A percentile compares a stretch with the other conserved stretches of the same genome.
Evolutionary conservation across 192 early-diverging fungal species (phyloP).

Genomic region (Coemansia sp.): DNA sequence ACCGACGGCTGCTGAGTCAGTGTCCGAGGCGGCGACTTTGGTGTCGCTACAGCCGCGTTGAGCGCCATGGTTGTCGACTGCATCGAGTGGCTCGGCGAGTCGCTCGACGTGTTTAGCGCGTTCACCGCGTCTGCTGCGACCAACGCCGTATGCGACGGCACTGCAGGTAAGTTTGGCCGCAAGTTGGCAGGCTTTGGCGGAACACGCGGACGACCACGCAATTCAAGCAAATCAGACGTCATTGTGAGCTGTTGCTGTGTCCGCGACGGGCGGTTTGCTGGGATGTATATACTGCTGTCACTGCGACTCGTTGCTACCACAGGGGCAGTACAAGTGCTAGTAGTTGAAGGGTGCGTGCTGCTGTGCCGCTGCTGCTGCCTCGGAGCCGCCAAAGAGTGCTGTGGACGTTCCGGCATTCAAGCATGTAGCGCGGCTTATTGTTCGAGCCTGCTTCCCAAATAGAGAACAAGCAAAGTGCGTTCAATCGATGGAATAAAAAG

Average conservation of each 20-base stretch:
- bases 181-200: slow-evolving; percentile 53
- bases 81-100: slow-evolving; percentile 29
- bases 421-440: background rate
- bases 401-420: slow-evolving; percentile 5
- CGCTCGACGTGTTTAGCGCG: slow-evolving; percentile 28
- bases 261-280: background rate
- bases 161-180: slow-evolving; percentile 17
- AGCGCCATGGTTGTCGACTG: slow-evolving; percentile 26
- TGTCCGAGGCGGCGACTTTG: slow-evolving; percentile 12
- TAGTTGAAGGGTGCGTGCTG: slow-evolving; percentile 3
- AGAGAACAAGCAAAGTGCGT: background rate
- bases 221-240: slow-evolving; percentile 24
- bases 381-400: background rate
- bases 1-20: slow-evolving; percentile 15
- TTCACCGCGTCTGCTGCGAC: slow-evolving; percentile 27
- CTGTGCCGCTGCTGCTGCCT: slow-evolving; percentile 6
- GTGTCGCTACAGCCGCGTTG: slow-evolving; percentile 31
- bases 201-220: slow-evolving; percentile 49
- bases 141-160: slow-evolving; percentile 17
- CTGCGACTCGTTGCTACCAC: slow-evolving; percentile 2
- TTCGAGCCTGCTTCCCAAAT: background rate
- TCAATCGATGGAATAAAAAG: no score
- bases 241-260: background rate
- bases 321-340: background rate
- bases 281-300: slow-evolving; percentile 14